A percentile compares a stretch with the other conserved stretches of the same genome.
These are phyloP conservation scores for Peronospora destructor DNA, from an alignment of 352 stramenopile species.

Conservation along the genomic window DNA sequence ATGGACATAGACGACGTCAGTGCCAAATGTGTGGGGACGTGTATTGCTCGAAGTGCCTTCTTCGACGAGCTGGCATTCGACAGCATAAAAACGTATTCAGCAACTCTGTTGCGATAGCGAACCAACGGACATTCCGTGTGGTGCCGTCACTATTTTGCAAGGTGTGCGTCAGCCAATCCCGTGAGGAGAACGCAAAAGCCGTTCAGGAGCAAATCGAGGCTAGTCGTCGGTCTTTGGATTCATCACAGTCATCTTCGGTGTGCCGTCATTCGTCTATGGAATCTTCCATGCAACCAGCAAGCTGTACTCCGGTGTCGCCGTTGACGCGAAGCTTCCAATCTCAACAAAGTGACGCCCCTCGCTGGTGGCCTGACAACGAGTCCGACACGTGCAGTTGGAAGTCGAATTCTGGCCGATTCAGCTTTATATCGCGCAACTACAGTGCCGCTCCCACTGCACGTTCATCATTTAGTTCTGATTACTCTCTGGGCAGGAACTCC, in stretches of 20 bases:
- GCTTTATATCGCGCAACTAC: constrained; percentile 27
- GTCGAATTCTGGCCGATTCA: constrained; percentile 31
- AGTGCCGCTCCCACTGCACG: constrained; percentile 26
- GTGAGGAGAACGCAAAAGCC: constrained; percentile 26
- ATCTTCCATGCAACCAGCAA: constrained; percentile 18
- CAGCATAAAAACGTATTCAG: constrained; percentile 20
- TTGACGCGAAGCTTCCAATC: constrained; percentile 5
- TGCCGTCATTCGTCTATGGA: constrained; percentile 16
- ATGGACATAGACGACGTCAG: constrained; percentile 51
- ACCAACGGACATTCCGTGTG: constrained; percentile 40
- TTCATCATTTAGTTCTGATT: constrained; percentile 30
- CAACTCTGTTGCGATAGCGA: constrained; percentile 15
- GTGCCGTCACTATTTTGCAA: constrained; percentile 57
- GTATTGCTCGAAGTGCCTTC: constrained; percentile 65
- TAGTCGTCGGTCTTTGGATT: constrained; percentile 14
- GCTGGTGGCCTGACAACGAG: constrained; percentile 36
- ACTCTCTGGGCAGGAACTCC: constrained; percentile 23
- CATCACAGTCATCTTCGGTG: constrained; percentile 18
- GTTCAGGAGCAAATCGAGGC: constrained; percentile 14
- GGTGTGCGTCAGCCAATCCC: constrained; percentile 46
- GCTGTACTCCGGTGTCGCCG: constrained; percentile 16
- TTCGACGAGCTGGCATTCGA: constrained; percentile 40
- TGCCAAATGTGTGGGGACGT: constrained; percentile 71
- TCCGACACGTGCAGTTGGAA: constrained; percentile 36
- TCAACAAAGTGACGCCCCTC: constrained; percentile 9